phyloP scores from a whole-genome alignment of 495 filamentous ascomycete genomes.

The Clavariopsis aquatica region DNA sequence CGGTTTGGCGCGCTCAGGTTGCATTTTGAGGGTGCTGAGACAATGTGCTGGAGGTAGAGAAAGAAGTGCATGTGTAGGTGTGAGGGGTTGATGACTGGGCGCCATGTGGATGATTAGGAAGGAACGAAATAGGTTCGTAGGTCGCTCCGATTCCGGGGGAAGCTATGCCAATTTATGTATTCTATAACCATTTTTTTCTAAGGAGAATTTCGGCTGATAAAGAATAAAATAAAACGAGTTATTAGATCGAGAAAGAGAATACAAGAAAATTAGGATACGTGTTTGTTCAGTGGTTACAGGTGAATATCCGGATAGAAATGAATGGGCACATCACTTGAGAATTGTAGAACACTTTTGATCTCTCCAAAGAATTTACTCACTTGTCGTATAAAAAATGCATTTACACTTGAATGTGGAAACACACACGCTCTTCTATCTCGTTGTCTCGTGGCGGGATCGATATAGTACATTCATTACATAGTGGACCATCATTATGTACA shows the following conservation, averaged over 20 bases:
- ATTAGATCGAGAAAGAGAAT: too few species aligned
- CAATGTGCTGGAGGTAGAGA: not conserved
- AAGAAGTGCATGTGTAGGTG: not conserved
- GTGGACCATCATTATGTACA: too few species aligned
- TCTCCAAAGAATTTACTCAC: not conserved
- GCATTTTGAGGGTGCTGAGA: not conserved
- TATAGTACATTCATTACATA: not conserved
- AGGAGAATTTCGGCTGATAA: not conserved
- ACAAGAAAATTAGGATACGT: too few species aligned
- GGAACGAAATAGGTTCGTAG: slow-evolving; percentile 8
- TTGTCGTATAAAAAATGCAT: not conserved
- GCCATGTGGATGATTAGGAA: slow-evolving; percentile 3
- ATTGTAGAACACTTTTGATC: not conserved
- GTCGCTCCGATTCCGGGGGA: not conserved
- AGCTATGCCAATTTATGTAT: too few species aligned
- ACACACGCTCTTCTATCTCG: not conserved
- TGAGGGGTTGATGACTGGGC: not conserved
- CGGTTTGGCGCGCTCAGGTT: not conserved
- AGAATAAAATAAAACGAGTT: not conserved
- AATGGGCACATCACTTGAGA: not conserved
- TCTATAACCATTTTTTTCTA: too few species aligned
- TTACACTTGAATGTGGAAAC: not conserved
- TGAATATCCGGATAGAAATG: not conserved
- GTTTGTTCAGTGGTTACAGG: too few species aligned
- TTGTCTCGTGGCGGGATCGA: not conserved